Evolutionary conservation across 176 grass and related monocot species (phyloP), one percentile per base, ranked within the genome.

Genomic region (Alopecurus myosuroides): DNA sequence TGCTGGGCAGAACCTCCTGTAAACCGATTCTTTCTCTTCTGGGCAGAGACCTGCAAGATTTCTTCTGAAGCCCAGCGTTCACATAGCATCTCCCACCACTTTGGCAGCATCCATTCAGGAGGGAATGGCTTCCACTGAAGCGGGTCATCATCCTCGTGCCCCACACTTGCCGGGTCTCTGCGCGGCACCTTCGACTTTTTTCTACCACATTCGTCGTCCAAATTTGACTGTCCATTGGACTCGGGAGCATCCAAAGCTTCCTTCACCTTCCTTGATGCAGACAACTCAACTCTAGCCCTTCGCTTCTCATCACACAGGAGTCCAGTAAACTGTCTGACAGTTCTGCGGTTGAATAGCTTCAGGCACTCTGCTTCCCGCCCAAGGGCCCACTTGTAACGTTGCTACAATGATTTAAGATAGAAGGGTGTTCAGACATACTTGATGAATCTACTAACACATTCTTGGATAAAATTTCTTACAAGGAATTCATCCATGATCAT

Each of bases 61-160:
- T 83, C 80, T 78, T 88, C 86, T 71, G 79, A 77, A 51, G 80
- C 86, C 86, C 86, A 88, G 74, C 82, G 51, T n/a, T 83, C 86
- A 83, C 86, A 88, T 33, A 88, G 74, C 73, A 77, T 50, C 76
- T 83, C 86, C 86, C 86, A 88, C 80, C 86, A 88, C 62, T 78
- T 78, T 51, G 73, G 80, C 25, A 71, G 51, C 86, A 83, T 88
- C 86, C 86, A 88, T 70, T 82, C 80, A 71, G 74, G 86, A 51
- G 79, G 86, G 8, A 78, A 88, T 35, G 39, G 50, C 41, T 83
- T 88, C 86, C 86, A 88, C 80, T 71, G 80, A 76, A 88, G 69
- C 0, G 86, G 80, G 42, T 88, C 74, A 37, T 88, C 86, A 71
- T 88, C 39, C 4, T 78, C 51, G 0, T 37, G 15, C 2, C 74